Base-by-base conservation (phyloP, 805 yeast genomes). In the Candida caryicola region DNA sequence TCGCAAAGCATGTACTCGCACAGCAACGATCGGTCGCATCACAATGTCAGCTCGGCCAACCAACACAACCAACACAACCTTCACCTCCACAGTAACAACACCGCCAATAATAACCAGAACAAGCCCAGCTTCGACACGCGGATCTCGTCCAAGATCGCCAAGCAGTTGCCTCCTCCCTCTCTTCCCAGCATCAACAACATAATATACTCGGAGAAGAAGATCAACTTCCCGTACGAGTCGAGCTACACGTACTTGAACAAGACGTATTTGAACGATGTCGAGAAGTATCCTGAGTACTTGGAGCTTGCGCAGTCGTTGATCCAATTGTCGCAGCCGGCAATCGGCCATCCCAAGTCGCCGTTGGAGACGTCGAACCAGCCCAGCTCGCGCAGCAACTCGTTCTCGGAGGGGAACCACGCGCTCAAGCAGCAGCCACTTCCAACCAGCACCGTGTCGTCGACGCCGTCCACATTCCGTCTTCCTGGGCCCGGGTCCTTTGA, bases 151-250 rank as follows among this genome's bases (percentile, higher is more conserved):
- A 62, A 62, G 36, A 50, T 55, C 26, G 37, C 39, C 13, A 47
- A 49, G 27, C 55, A 45, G 37, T 29, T 19, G 50, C 14, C 39
- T 14, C 49, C 49, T 2, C 43, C 55, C 5, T 29, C 43, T 19
- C 48, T 47, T 37, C 53, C 59, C 25, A 47, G 44, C 31, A 39
- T 49, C 38, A 39, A 45, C 36, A 36, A 50, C 34, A 34, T 27
- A 46, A 25, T 35, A 25, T 46, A 48, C 31, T 34, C 43, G 17
- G 69, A 62, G 42, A 54, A 63, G 36, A 67, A 66, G 44, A 63
- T 68, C 40, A 71, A 74, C 51, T 76, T 73, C 50, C 81, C 81
- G 3, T 76, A 70, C 54, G 75, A 74, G 46, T 69, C 73, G 17
- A 74, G 75, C 47, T 74, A 75, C 51, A 69, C 76, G 13, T 74